phyloP scores from a whole-genome alignment of 345 rosid genomes.

The Eucalyptus curtisii region DNA sequence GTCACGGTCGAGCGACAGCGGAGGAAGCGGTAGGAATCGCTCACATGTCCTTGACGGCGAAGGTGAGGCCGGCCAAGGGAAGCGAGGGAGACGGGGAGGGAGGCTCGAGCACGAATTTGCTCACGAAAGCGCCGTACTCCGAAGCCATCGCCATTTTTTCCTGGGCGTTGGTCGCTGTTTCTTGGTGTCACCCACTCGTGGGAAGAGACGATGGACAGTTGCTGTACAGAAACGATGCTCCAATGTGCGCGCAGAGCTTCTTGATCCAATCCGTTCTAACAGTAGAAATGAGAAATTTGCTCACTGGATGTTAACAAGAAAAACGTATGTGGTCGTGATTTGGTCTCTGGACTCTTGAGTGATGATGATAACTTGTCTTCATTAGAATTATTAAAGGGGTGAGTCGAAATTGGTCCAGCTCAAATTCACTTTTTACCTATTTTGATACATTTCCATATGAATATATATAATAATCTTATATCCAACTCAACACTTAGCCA shows the following conservation, averaged over 20 bases:
- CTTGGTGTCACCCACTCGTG: background rate
- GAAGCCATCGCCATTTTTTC: slow-evolving; percentile 25
- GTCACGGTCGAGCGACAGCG: background rate
- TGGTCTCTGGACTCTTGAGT: background rate
- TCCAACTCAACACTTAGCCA: background rate
- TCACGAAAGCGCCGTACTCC: slow-evolving; percentile 78
- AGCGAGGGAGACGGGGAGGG: slow-evolving; percentile 27
- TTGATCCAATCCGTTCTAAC: background rate
- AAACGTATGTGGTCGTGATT: background rate
- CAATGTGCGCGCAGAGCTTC: no score
- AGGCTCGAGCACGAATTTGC: slow-evolving; percentile 47
- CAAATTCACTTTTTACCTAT: background rate
- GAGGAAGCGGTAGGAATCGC: background rate
- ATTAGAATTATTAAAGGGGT: background rate
- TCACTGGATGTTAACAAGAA: background rate
- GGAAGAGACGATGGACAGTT: background rate
- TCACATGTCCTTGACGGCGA: slow-evolving; percentile 91
- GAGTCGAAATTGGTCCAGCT: background rate
- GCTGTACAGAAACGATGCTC: no score
- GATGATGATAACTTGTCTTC: background rate
- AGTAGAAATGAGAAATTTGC: background rate
- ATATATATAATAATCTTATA: no score
- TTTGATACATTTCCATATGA: no score
- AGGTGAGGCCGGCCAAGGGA: slow-evolving; percentile 55
- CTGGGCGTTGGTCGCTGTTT: background rate